These are phyloP conservation scores for Beauveria rudraprayagi DNA, from an alignment of 2,329 filamentous ascomycete genomes.

Conservation along the genomic window DNA sequence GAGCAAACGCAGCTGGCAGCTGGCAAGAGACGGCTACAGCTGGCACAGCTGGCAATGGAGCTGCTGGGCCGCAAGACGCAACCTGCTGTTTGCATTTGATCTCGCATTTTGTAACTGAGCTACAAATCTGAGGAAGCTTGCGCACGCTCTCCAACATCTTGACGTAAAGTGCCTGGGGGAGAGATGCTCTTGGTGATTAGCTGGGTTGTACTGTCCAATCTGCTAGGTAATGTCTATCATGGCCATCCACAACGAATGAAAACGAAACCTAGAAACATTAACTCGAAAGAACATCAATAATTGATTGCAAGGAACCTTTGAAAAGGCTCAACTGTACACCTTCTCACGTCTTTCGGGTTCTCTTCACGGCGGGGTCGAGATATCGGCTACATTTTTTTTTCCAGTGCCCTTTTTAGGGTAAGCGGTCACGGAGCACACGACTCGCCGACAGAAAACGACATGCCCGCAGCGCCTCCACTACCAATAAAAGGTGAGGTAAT, in stretches of 20 bases:
- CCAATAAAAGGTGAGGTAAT: neutral
- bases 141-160: too few species aligned
- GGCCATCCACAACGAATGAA: too few species aligned
- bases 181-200: too few species aligned
- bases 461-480: neutral
- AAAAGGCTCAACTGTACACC: too few species aligned
- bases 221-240: too few species aligned
- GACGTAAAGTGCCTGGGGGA: too few species aligned
- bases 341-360: neutral
- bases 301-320: too few species aligned
- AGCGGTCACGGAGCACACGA: neutral
- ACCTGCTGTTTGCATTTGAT: neutral
- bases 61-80: neutral
- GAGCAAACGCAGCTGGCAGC: slow-evolving; percentile 6
- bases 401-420: neutral
- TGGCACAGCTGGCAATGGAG: neutral
- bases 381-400: neutral
- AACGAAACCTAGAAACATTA: too few species aligned
- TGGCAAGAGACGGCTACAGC: neutral
- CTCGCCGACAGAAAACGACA: neutral
- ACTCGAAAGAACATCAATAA: too few species aligned
- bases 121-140: neutral
- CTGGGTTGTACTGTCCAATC: too few species aligned
- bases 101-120: neutral
- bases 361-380: neutral